Evolutionary conservation across 768 basidiomycete genomes (phyloP), one percentile per base, ranked within the genome.

Genomic region (Leccinum variicolor): DNA sequence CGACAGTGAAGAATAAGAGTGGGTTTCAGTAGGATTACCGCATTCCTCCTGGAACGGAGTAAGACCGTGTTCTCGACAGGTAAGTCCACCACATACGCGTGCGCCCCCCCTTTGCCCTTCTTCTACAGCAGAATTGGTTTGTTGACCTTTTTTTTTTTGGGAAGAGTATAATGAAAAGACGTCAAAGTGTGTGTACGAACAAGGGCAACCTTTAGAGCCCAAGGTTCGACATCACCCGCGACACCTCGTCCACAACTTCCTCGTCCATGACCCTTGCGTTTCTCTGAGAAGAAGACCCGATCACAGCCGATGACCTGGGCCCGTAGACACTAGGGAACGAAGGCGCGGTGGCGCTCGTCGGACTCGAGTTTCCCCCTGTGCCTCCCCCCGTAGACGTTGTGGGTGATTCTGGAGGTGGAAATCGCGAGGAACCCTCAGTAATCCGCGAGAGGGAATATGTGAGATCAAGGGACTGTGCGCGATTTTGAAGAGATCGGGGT

Each of bases 401-500:
- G 1, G 90, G 90, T 2, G 90, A 93, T 51, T 91, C 89, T 2
- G 90, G 89, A 39, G 83, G 85, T 25, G 82, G 81, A 47, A 86
- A 74, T 53, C 81, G 77, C 54, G 84, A 78, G 26, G 78, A 74
- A 19, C 84, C 80, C 66, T 91, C 91, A 5, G 85, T 84, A 63
- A 92, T 91, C 54, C 85, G 86, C n/a, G 85, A 86, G 29, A 94
- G 80, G 6, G 92, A 93, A 62, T 85, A 85, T 0, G 90, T 92
- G 62, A 96, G 76, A 69, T 96, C 93, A 49, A 96, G 85, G 5
- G 89, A 92, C 69, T 95, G 93, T 0, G 93, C 93, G 17, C 93
- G 88, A 64, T 92, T 92, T 60, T 86, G 86, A 60, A 93, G 75
- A 4, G 90, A 88, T 50, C 92, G 87, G 5, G 90, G 90, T 74